Base-by-base conservation (phyloP, 2,329 filamentous ascomycete species). In the Leptodontidium sp. region DNA sequence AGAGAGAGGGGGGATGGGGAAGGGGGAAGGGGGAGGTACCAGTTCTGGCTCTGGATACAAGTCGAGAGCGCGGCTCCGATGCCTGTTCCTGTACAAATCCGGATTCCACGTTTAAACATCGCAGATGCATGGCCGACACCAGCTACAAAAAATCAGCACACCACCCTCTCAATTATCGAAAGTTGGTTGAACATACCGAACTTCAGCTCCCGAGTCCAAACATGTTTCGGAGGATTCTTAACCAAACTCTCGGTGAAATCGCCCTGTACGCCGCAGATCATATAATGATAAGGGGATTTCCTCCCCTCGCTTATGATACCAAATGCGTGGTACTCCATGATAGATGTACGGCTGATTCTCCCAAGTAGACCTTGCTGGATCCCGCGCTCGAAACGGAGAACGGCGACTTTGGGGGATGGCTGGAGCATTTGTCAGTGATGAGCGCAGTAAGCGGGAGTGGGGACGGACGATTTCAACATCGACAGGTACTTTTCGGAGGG, bases 291-390 rank as follows among this genome's bases (percentile, higher is more conserved):
- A 1, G 52, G 53, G 15, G 80, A 77, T 45, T 79, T 78, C 8
- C 75, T 76, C 26, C 80, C 79, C 71, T 81, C 80, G 73, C 79
- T 81, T 71, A 82, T 81, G 68, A 81, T 81, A 11, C 80, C 80
- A 65, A 82, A 82, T 11, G 80, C 80, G 61, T 82, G 80, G 72
- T 82, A 82, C 70, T 82, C 80, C 80, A 82, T 82, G 63, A 82
- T 76, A 4, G 80, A 81, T 4, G 80, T 81, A 50, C 80, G 79
- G 72, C 79, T 80, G 74, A 82, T 81, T 40, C 80, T 74, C 7
- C 80, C 80, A 2, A 82, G 76, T 15, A 82, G 80, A 21, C 80
- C 80, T 72, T 82, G 80, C 71, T 82, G 79, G 77, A 82, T 82
- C 35, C 80, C 80, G 40, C 80, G 79, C 11, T 81, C 49, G 74